Conservation (phyloP, 352 stramenopile species). For the Pythium brachiatum region DNA sequence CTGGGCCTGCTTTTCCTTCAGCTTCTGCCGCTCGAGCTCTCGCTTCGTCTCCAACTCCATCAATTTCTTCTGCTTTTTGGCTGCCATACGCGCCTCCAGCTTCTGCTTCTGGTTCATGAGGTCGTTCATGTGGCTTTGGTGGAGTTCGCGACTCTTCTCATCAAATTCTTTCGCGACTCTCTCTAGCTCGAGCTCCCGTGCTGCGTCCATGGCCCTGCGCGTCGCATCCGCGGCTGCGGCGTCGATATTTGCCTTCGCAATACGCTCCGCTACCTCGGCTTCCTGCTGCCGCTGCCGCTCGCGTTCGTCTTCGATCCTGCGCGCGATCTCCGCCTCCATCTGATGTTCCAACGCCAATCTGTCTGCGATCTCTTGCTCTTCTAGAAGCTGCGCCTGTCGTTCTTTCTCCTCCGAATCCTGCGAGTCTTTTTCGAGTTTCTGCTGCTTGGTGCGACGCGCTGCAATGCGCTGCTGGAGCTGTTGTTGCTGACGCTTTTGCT, state of each 20-base stretch:
- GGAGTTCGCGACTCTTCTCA: conserved; percentile 56
- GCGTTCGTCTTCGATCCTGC: conserved; percentile 49
- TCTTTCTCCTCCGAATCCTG: conserved; percentile 13
- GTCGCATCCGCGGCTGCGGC: conserved; percentile 37
- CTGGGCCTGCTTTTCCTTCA: conserved; percentile 43
- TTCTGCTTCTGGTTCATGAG: conserved; percentile 60
- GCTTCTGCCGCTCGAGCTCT: conserved; percentile 47
- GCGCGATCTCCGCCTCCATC: conserved; percentile 31
- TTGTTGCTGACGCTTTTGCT: conserved; percentile 36
- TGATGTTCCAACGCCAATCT: conserved; percentile 33
- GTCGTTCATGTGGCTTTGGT: conserved; percentile 55
- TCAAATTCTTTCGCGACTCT: conserved; percentile 65
- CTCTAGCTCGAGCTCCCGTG: conserved; percentile 47
- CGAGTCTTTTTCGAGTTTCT: conserved; percentile 36
- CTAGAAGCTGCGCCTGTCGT: conserved; percentile 12
- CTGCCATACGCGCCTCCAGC: conserved; percentile 64
- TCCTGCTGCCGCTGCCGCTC: conserved; percentile 52
- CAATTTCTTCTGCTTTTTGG: conserved; percentile 77
- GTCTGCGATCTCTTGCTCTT: conserved; percentile 29
- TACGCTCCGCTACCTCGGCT: conserved; percentile 33
- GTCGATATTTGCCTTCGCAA: conserved; percentile 40
- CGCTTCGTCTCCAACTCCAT: conserved; percentile 70
- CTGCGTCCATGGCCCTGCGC: conserved; percentile 44
- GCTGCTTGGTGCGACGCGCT: conserved; percentile 34
- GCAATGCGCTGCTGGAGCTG: conserved; percentile 70